Conservation (phyloP, 768 basidiomycete genomes). For the Zangia roseola region DNA sequence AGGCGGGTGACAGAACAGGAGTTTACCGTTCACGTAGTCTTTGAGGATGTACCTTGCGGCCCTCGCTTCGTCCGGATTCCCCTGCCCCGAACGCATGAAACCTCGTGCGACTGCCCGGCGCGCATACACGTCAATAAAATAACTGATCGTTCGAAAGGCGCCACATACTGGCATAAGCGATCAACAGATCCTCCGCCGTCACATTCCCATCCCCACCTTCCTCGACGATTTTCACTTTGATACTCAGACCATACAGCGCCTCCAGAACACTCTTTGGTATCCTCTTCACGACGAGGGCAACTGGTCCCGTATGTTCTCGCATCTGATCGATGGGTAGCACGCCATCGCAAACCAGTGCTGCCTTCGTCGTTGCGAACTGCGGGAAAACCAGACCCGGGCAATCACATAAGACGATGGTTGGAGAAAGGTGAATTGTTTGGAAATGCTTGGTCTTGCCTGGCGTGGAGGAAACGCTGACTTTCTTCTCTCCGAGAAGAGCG, state of each 20-base stretch:
- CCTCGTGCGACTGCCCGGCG: constrained; percentile 79
- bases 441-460: constrained; percentile 99
- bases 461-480: constrained; percentile 96
- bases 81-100: constrained; percentile 89
- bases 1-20: constrained; percentile 90
- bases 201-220: constrained; percentile 83
- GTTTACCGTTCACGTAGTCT: constrained; percentile 94
- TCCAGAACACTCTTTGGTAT: constrained; percentile 86
- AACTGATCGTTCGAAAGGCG: not conserved
- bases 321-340: constrained; percentile 97
- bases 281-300: constrained; percentile 70
- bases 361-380: constrained; percentile 96
- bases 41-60: constrained; percentile 91
- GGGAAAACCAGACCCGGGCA: constrained; percentile 98
- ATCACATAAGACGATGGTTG: constrained; percentile 85
- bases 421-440: constrained; percentile 94
- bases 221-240: constrained; percentile 61
- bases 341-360: constrained; percentile 94
- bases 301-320: constrained; percentile 87
- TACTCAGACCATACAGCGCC: constrained; percentile 81
- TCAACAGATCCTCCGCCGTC: constrained; percentile 77
- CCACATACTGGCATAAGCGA: constrained; percentile 88
- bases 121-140: constrained; percentile 11
- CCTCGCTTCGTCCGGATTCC: constrained; percentile 95
- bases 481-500: constrained; percentile 92